These are phyloP conservation scores for Cynara cardunculus DNA, from an alignment of 129 eudicot genomes.

Conservation along the genomic window DNA sequence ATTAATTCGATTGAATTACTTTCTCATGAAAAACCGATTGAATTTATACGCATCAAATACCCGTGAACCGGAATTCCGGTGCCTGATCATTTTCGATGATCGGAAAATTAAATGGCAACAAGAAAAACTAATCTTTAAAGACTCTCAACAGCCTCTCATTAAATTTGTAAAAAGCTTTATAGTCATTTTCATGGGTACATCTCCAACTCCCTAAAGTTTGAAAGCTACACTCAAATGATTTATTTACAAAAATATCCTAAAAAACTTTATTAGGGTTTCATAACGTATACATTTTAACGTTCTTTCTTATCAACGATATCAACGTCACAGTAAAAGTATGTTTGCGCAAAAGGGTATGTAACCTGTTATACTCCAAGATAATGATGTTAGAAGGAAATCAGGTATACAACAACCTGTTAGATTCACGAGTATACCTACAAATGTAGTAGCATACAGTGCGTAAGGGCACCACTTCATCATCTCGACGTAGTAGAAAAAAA, in stretches of 20 bases:
- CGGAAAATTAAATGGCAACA: not conserved
- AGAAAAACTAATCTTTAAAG: not conserved
- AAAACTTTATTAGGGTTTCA: not conserved
- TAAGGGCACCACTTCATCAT: not conserved
- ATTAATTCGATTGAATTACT: too few relatives aligned
- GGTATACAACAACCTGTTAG: not conserved
- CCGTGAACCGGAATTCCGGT: not conserved
- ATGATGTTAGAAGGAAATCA: not conserved
- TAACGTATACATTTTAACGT: not conserved
- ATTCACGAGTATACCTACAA: not conserved
- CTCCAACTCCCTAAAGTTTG: slow-evolving; percentile 5
- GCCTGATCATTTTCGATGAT: not conserved
- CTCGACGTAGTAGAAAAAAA: not conserved
- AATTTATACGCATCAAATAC: not conserved
- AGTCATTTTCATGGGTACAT: slow-evolving; percentile 19
- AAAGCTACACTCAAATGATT: slow-evolving; percentile 13
- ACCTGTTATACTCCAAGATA: not conserved
- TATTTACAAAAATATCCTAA: not conserved
- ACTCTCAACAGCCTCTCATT: not conserved
- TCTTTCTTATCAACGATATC: not conserved
- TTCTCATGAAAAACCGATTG: not conserved
- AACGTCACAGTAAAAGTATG: not conserved
- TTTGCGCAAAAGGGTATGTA: not conserved
- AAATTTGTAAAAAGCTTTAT: slow-evolving; percentile 10
- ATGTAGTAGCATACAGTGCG: not conserved